Evolutionary conservation across 768 basidiomycete genomes (phyloP), one percentile per base, ranked within the genome.

Genomic region (Russula olivacea): DNA sequence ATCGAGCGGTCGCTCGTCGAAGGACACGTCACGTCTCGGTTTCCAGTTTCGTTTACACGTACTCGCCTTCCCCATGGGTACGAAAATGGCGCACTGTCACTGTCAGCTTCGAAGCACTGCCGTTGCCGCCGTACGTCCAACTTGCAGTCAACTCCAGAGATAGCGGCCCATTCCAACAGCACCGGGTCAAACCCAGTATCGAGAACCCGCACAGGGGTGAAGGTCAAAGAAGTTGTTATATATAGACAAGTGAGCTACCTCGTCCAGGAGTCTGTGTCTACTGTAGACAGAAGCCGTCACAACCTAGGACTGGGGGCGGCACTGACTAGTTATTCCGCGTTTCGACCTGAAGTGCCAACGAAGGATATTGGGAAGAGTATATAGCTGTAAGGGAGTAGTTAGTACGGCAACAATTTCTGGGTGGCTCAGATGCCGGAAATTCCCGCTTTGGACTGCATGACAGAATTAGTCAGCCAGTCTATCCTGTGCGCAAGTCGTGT

Each of bases 1-100:
- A 45, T 21, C 32, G 63, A 63, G 21, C 30, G n/a, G 47, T 52
- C 40, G 41, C 38, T 17, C 40, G 48, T 17, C 32, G 54, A 55
- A 12, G 63, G 15, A 56, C 54, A 60, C 25, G 47, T 40, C 59
- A 43, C 43, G 15, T 60, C 63, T 40, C 58, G 63, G 40, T 64
- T 64, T 58, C 63, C 63, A 3, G 25, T 45, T 41, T 64, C 63
- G 1, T 64, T 60, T 56, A 25, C 41, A 14, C 58, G 58, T 10
- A 60, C 59, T 1, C 58, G 58, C 19, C 48, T 51, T 52, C 58
- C 47, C 9, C 5, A 9, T 38, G 19, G 23, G 28, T 3, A 36
- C 30, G 36, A 17, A 12, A 57, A 59, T 28, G 41, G n/a, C 17
- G 30, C n/a, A 4, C 15, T 28, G 34, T 1, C 30, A 14, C n/a